These are phyloP conservation scores for Auricularia auricula-judae DNA, from an alignment of 768 basidiomycete species.

Conservation along the genomic window DNA sequence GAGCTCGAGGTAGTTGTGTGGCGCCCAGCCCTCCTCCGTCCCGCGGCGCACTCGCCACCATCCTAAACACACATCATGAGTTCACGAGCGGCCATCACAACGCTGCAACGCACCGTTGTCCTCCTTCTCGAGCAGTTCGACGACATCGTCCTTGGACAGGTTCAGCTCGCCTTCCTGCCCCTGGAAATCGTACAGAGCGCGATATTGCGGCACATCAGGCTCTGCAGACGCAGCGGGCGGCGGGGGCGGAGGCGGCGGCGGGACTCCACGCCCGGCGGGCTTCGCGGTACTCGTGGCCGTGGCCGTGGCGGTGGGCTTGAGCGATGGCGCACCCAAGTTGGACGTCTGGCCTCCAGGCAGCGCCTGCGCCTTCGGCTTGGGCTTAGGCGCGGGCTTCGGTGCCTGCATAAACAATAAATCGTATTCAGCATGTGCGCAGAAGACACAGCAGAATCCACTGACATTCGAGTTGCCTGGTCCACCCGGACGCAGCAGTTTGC, in stretches of 20 bases:
- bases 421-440: constrained; percentile 15
- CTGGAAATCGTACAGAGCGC: constrained; percentile 84
- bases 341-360: constrained; percentile 36
- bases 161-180: constrained; percentile 90
- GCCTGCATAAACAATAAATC: constrained; percentile 9
- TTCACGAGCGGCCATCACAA: neutral
- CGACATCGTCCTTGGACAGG: constrained; percentile 80
- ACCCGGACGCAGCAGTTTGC: constrained; percentile 67
- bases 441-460: neutral
- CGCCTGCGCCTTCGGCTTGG: constrained; percentile 53
- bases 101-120: constrained; percentile 47
- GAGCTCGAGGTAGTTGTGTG: constrained; percentile 84
- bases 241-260: constrained; percentile 39
- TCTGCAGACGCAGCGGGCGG: constrained; percentile 41
- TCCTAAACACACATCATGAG: constrained; percentile 21
- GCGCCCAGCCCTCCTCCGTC: constrained; percentile 85
- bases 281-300: constrained; percentile 17
- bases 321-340: constrained; percentile 1
- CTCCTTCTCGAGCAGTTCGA: constrained; percentile 85
- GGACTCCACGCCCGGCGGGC: constrained; percentile 24
- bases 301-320: constrained; percentile 27
- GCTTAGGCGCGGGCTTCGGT: constrained; percentile 34
- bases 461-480: constrained; percentile 43
- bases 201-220: constrained; percentile 66
- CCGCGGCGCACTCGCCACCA: constrained; percentile 96